These are phyloP conservation scores for Bidens hawaiensis DNA, from an alignment of 140 eudicot species.

Conservation along the genomic window DNA sequence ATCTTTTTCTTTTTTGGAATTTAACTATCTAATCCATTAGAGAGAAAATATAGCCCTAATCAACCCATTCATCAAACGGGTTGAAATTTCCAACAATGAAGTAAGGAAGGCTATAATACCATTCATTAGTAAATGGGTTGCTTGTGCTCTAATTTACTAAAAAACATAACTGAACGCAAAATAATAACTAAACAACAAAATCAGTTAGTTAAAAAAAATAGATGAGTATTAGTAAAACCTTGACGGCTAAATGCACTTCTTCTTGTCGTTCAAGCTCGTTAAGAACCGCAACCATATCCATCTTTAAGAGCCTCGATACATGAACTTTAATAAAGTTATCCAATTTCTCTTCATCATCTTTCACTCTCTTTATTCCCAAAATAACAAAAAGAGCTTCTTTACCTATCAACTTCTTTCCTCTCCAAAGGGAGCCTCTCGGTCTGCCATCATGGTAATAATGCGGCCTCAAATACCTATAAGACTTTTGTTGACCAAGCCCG, in stretches of 20 bases:
- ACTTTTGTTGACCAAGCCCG: slow-evolving; percentile 6
- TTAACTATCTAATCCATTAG: too few species aligned
- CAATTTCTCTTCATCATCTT: slow-evolving; percentile 58
- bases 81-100: too few species aligned
- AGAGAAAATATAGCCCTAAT: neutral
- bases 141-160: too few species aligned
- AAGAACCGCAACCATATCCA: slow-evolving; percentile 84
- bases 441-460: slow-evolving; percentile 71
- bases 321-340: slow-evolving; percentile 55
- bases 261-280: slow-evolving; percentile 82
- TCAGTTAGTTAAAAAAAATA: neutral
- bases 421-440: slow-evolving; percentile 93
- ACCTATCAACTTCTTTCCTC: slow-evolving; percentile 86
- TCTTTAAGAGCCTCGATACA: slow-evolving; percentile 72
- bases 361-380: slow-evolving; percentile 61
- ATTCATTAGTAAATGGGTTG: too few species aligned
- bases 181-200: slow-evolving; percentile 11
- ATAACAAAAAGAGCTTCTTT: slow-evolving; percentile 85
- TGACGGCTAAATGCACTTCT: slow-evolving; percentile 69
- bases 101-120: too few species aligned
- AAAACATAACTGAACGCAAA: too few species aligned
- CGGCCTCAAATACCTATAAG: slow-evolving; percentile 2
- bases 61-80: neutral
- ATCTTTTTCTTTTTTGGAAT: too few species aligned
- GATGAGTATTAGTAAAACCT: slow-evolving; percentile 52